Evolutionary conservation across 1,139 yeast species (phyloP), one percentile per base, ranked within the genome.

Genomic region (Candida gigantensis): DNA sequence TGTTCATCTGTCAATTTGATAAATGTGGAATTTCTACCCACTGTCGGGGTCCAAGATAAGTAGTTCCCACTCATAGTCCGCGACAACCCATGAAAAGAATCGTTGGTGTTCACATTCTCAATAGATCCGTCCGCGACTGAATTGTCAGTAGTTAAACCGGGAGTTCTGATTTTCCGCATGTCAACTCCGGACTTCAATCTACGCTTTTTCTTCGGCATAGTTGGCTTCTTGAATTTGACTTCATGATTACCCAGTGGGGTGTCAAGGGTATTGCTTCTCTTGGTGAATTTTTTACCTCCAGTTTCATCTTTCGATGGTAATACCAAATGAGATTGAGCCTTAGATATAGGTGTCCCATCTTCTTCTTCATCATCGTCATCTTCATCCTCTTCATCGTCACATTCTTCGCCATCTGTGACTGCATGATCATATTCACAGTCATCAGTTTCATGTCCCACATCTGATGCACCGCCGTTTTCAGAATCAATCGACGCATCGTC

Each of bases 11-110:
- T 80, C 39, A 92, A 62, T 20, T 84, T 84, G 3, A 87, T 85
- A 66, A 92, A 92, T 0, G 90, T 85, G 1, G 98, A 92, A 59
- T 94, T 94, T 57, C 97, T 77, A n/a, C 97, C 98, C 32, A 94
- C 76, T 0, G 89, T 88, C 0, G 98, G 97, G 18, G 76, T 77
- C 90, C 95, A 90, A 0, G 97, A 88, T 27, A 92, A 67, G 52
- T 90, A 92, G 45, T 70, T 73, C 1, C 81, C 65, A 39, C 81
- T 75, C 75, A 74, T 75, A 25, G 49, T 50, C 32, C 56, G 44
- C 6, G 56, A 29, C 28, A 42, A 37, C 33, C 48, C 34, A 18
- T 23, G 30, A 16, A 50, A 50, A 10, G 49, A 55, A 16, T 47
- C 51, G 29, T 54, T 58, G 3, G 47, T 47, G 17, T 47, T 50